Evolutionary conservation across 2,329 filamentous ascomycete species (phyloP), one percentile per base, ranked within the genome.

Genomic region (Curvularia spicifera): DNA sequence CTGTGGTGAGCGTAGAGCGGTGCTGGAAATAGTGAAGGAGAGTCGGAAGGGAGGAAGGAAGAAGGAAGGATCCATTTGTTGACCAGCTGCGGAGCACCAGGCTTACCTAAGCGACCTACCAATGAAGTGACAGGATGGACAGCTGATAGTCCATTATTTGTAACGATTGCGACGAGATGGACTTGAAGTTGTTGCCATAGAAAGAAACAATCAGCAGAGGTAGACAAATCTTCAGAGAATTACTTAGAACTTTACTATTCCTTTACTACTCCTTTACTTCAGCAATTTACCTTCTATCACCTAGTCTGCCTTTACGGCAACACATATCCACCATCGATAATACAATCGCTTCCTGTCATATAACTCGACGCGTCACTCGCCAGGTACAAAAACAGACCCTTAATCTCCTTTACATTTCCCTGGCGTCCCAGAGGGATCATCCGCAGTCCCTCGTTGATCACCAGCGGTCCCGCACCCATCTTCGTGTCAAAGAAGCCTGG

Each of bases 321-420:
- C 2, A 81, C 83, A 74, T 92, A 92, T 45, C 90, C 90, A 42
- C 91, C 91, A 73, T 95, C 91, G 43, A 93, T 84, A 51, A 91
- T 78, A 45, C 93, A 80, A 73, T 93, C 89, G 8, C 84, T 82
- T 0, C 90, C 91, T 0, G 91, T 95, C 9, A 88, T 91, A 76
- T 91, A 96, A 54, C 85, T 90, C 15, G 87, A 84, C 3, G 91
- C 91, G 76, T 95, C 90, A n/a, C 87, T 91, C 6, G 90, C 89
- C 53, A 96, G 78, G 74, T 92, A 95, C 51, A 96, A 77, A 73
- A 90, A 96, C 15, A 89, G 86, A 3, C 91, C 91, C 79, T 94
- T 93, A 60, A 96, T 82, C 79, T 96, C 91, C 61, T 86, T 84
- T 0, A 84, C 84, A 63, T 88, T 79, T 12, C 89, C 91, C 72